Conservation (phyloP, 164 flowering plant genomes). For the Vitis amurensis region DNA sequence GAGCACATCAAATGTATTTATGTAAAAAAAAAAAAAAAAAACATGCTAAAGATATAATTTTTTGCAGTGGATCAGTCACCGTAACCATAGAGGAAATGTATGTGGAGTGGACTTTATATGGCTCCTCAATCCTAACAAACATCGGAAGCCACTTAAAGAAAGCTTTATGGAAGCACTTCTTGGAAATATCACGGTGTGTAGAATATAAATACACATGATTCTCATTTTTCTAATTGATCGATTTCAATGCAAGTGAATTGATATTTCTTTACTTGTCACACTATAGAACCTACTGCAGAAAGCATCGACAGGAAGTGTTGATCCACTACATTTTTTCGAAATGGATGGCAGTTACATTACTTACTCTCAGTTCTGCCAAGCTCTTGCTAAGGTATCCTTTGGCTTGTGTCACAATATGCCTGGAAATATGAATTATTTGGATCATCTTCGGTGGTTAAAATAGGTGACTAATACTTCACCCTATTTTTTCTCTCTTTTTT, state of each 20-base stretch:
- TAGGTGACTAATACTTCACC: background rate
- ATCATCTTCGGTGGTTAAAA: background rate
- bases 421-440: background rate
- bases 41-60: background rate
- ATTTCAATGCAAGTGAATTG: background rate
- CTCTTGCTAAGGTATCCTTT: slow-evolving; percentile 17
- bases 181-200: slow-evolving; percentile 22
- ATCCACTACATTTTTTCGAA: background rate
- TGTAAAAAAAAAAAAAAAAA: no score
- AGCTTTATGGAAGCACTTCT: slow-evolving; percentile 27
- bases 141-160: slow-evolving; percentile 20
- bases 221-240: background rate
- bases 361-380: slow-evolving; percentile 18
- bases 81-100: slow-evolving; percentile 31
- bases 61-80: slow-evolving; percentile 34
- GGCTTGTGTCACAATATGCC: background rate
- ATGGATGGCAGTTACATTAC: slow-evolving; percentile 14
- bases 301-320: background rate
- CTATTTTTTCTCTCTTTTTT: slow-evolving; percentile 2
- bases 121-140: slow-evolving; percentile 26
- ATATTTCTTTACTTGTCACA: background rate
- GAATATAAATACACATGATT: background rate
- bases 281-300: slow-evolving; percentile 9
- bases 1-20: background rate
- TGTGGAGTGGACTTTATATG: slow-evolving; percentile 35